Base-by-base conservation (phyloP, 176 grass and related monocot species). In the Musa schizocarpa region DNA sequence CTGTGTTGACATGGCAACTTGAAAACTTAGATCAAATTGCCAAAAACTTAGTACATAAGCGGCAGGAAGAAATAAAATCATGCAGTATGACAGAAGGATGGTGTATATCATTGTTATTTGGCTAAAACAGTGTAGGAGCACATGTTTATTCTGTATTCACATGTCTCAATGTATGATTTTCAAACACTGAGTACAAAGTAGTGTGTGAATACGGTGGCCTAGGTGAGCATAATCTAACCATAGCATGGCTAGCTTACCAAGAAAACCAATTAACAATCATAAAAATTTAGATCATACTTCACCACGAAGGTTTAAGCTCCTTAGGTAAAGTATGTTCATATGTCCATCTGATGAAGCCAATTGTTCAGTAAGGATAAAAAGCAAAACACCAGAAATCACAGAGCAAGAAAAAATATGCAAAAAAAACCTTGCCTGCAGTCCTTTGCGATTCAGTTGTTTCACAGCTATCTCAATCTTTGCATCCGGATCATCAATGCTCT, bases 381-480 rank as follows among this genome's bases (percentile, higher is more conserved):
- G 34, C 34, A 43, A 43, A 43, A 43, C 34, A 43, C 4, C 34
- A 43, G 34, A 43, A 1, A 50, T 27, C 21, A 54, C 71, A 62
- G 27, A 71, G 24, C 65, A 26, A 29, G 68, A 86, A 65, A 76
- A 64, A 14, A 34, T 69, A 13, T 21, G 22, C 19, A 19, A 50
- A 76, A 76, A 53, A 69, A 77, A 78, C 50, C 90, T 93, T 89
- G 80, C 96, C 96, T 99, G 96, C 53, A 86, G 51, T 14, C 96
- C 96, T 85, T 99, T 99, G 16, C 96, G 96, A 21, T 92, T 99
- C 52, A 99, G 59, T 77, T 99, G 91, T 65, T 99, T 99, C 65
- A 99, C 91, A 53, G 96, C 96, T 11, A 99, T 86, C 70, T 99
- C 96, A 10, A 81, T 82, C 49, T 76, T 73, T 57, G 78, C 73